Conservation (phyloP, 106 monocot species). For the Iris macrosiphon region DNA sequence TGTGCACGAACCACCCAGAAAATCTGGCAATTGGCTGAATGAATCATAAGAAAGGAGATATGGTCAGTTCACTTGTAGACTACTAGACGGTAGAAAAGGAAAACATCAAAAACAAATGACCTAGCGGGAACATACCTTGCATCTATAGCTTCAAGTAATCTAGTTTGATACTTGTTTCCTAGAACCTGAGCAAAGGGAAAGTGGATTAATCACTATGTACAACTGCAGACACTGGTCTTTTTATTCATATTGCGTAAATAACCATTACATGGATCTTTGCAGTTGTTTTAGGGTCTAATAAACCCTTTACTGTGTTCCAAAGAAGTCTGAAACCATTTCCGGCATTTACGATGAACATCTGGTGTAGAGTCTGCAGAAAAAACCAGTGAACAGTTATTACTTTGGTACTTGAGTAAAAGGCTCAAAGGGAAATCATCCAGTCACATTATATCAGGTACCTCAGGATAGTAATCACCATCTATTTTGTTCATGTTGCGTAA, state of each 20-base stretch:
- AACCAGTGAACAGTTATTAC: not conserved
- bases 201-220: not conserved
- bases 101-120: not conserved
- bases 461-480: conserved; percentile 56
- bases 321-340: conserved; percentile 65
- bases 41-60: not conserved
- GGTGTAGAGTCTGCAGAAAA: conserved; percentile 45
- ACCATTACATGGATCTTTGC: conserved; percentile 62
- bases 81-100: not conserved
- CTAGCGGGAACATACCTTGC: conserved; percentile 23
- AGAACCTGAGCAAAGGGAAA: conserved; percentile 29
- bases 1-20: conserved; percentile 38
- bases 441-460: conserved; percentile 19
- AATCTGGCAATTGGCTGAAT: conserved; percentile 35
- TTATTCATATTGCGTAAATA: not conserved
- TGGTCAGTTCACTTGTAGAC: not conserved
- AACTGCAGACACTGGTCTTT: not conserved
- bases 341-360: conserved; percentile 77
- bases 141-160: conserved; percentile 48
- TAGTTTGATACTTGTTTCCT: conserved; percentile 40
- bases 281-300: conserved; percentile 63
- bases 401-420: not conserved
- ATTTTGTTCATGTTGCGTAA: conserved; percentile 49
- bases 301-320: conserved; percentile 65
- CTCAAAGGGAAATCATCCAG: not conserved